phyloP scores from a whole-genome alignment of 106 monocot genomes.

The Narthecium ossifragum region DNA sequence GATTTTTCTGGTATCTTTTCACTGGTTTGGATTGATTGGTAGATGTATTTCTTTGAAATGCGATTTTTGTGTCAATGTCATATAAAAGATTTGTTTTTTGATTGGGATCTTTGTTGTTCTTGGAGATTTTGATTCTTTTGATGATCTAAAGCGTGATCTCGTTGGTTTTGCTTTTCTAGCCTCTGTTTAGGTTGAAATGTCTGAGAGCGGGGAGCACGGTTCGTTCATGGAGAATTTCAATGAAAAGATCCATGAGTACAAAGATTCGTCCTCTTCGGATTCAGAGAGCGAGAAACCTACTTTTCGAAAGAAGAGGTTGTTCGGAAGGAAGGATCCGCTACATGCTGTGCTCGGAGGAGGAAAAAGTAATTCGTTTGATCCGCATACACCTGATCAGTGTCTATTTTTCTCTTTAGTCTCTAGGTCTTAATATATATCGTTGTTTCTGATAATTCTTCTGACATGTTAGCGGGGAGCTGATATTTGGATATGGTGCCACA shows the following conservation, averaged over 20 bases:
- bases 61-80: no score
- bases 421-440: no score
- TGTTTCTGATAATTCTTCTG: no score
- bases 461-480: no score
- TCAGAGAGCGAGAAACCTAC: constrained; percentile 39
- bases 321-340: constrained; percentile 55
- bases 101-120: neutral
- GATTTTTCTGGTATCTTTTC: neutral
- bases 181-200: constrained; percentile 38
- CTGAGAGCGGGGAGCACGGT: constrained; percentile 27
- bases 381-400: no score
- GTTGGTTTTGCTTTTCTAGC: no score
- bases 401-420: no score
- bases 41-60: no score
- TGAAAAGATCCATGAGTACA: constrained; percentile 57
- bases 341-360: constrained; percentile 62
- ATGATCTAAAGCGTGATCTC: neutral
- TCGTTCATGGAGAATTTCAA: constrained; percentile 35
- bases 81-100: neutral
- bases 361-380: no score
- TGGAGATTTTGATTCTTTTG: neutral
- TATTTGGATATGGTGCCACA: no score
- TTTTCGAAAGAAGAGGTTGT: constrained; percentile 41
- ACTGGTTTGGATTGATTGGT: no score
- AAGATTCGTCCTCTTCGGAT: constrained; percentile 55